Evolutionary conservation across 495 filamentous ascomycete species (phyloP), one percentile per base, ranked within the genome.

Genomic region (Pyronema omphalodes): DNA sequence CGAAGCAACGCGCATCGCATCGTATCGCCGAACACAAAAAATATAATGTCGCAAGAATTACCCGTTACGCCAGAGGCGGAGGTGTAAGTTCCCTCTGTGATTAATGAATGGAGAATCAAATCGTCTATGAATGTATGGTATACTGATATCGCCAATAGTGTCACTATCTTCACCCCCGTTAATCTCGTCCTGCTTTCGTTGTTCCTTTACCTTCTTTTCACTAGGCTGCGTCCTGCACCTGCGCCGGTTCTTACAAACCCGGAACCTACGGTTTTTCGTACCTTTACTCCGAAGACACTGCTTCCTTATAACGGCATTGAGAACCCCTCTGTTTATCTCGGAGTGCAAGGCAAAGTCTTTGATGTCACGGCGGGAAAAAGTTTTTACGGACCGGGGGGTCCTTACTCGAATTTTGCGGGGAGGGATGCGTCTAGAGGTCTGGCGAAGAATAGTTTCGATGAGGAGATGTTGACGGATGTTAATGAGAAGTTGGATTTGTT

Each of bases 401-500:
- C 86, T 5, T 95, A 95, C 67, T 81, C 80, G 66, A 94, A 93
- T 70, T 95, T 95, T 58, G 88, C 88, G 0, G 88, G 88, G 7
- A 77, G 86, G n/a, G 88, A 95, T 61, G 91, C 91, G n/a, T 85
- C 77, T 53, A 75, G 91, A 45, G 91, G 91, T 8, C 70, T 98
- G 57, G 93, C 91, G 3, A 84, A 76, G 69, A 84, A 87, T 58
- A 93, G 86, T 70, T 96, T 98, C 67, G 93, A 95, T 63, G 82
- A 87, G 72, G 82, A 87, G 4, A 94, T 96, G 91, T 70, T 96
- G 71, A 96, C 91, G 37, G 84, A 94, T 66, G 68, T 96, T 51
- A 76, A 88, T 43, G 87, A 78, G 3, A 88, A 88, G 19, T 69
- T 98, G 55, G 93, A 98, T 68, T 80, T 74, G 45, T 73, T 96